These are phyloP conservation scores for Punctularia strigosozonata DNA, from an alignment of 768 basidiomycete genomes.

Conservation along the genomic window DNA sequence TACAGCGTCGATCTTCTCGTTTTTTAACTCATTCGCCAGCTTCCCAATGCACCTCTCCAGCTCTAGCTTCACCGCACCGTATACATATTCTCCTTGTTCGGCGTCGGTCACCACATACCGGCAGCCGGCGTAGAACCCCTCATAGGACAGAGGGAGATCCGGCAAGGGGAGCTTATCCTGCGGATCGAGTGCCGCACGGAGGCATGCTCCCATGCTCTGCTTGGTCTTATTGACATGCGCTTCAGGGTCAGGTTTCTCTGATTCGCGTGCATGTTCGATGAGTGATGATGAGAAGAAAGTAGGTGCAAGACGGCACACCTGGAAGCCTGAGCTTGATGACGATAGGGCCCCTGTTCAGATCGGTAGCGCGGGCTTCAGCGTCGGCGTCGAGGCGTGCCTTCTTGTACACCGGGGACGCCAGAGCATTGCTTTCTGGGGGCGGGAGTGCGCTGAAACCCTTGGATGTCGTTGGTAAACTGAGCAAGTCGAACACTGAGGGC, in stretches of 20 bases:
- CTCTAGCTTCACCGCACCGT: constrained; percentile 44
- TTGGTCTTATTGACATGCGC: constrained; percentile 13
- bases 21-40: constrained; percentile 27
- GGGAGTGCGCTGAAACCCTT: constrained; percentile 34
- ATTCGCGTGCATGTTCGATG: not conserved
- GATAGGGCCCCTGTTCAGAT: constrained; percentile 24
- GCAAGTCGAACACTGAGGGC: constrained; percentile 27
- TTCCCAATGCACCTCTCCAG: constrained; percentile 41
- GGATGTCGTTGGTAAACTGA: constrained; percentile 40
- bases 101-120: constrained; percentile 39
- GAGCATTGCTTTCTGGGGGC: constrained; percentile 30
- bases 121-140: constrained; percentile 46
- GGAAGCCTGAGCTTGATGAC: constrained; percentile 30
- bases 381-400: constrained; percentile 53
- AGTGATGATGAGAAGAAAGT: not conserved
- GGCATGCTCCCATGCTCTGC: too few species aligned
- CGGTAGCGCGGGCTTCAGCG: constrained; percentile 49
- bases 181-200: constrained; percentile 26
- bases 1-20: constrained; percentile 18
- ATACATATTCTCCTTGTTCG: constrained; percentile 44
- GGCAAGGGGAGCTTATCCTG: constrained; percentile 19
- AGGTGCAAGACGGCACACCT: not conserved
- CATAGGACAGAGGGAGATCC: constrained; percentile 35
- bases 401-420: constrained; percentile 54
- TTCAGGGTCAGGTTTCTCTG: constrained; percentile 9